Evolutionary conservation across 306 rosid genomes (phyloP), one percentile per base, ranked within the genome.

Genomic region (Castanopsis chinensis): DNA sequence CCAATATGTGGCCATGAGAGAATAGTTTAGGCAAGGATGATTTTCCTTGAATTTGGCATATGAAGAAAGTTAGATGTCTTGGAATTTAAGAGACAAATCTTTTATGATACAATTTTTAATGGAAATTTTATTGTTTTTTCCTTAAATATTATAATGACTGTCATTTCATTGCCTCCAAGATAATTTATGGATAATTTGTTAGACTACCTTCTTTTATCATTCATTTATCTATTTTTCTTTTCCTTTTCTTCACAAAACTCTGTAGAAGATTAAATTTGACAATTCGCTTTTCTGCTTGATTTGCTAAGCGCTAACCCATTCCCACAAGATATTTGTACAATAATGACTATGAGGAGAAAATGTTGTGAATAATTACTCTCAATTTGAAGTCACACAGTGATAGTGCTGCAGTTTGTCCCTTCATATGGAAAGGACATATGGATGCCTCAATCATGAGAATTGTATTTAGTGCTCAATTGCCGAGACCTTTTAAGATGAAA

Each of bases 1-100:
- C 81, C 77, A 81, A 37, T 79, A 57, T 79, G 77, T 61, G 85
- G 89, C 84, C 75, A 76, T 79, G 81, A 85, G 83, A 79, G 72
- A 76, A 78, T 84, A 76, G 81, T 69, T 77, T 73, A 53, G 78
- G 86, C 51, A 74, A 76, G 82, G 78, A 60, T 75, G 72, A 18
- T 32, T 80, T 87, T 74, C 74, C 69, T 35, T 68, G 52, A 68
- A 35, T 19, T 68, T n/a, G 52, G 72, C 53, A 35, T n/a, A 11
- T 68, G 72, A 1, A 35, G 72, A 68, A 68, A 35, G 35, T 33
- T 9, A 63, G 70, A 67, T 67, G 52, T 10, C 71, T 67, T 33
- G 5, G 28, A 19, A 68, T 25, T 30, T 65, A 30, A 18, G 49
- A 35, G 49, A 37, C n/a, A 20, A 35, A 19, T 33, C 8, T n/a